These are phyloP conservation scores for Elsinoe australis DNA, from an alignment of 2,329 filamentous ascomycete genomes.

Conservation along the genomic window DNA sequence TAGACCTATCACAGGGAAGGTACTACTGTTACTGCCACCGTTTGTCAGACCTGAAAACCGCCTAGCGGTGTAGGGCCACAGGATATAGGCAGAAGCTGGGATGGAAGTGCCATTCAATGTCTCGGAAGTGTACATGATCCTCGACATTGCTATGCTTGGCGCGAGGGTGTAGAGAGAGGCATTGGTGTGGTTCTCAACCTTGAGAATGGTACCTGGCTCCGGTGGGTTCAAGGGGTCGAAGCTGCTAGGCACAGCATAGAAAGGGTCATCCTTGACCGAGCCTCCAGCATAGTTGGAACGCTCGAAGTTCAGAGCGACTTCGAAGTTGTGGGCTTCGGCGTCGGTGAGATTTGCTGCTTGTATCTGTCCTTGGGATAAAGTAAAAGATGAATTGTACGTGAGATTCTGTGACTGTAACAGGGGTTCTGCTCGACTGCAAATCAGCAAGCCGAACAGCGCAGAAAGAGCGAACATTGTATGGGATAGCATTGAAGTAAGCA, in stretches of 20 bases:
- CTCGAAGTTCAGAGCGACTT: conserved; percentile 26
- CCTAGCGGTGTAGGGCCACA: conserved; percentile 41
- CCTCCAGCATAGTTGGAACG: conserved; percentile 26
- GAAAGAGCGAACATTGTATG: not conserved
- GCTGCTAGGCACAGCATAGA: conserved; percentile 32
- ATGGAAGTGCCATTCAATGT: conserved; percentile 40
- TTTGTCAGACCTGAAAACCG: conserved; percentile 17
- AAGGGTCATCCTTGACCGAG: conserved; percentile 31
- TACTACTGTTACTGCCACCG: not conserved
- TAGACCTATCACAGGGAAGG: conserved; percentile 22
- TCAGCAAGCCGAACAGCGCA: not conserved
- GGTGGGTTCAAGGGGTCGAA: conserved; percentile 20
- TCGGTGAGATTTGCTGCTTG: conserved; percentile 20
- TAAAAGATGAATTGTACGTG: conserved; percentile 25
- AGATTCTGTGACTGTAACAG: conserved; percentile 20
- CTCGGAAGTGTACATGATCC: conserved; percentile 43
- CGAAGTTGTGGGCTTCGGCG: conserved; percentile 21
- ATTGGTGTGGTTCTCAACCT: conserved; percentile 36
- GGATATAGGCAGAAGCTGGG: conserved; percentile 44
- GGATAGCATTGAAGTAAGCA: not conserved
- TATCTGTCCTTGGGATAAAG: conserved; percentile 22
- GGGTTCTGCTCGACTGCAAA: not conserved
- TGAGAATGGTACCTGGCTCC: conserved; percentile 35
- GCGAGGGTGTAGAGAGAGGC: conserved; percentile 36
- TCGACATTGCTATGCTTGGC: conserved; percentile 39